A percentile compares a stretch with the other conserved stretches of the same genome.
Conservation (phyloP, 345 rosid species). For the Citrus trifoliata region DNA sequence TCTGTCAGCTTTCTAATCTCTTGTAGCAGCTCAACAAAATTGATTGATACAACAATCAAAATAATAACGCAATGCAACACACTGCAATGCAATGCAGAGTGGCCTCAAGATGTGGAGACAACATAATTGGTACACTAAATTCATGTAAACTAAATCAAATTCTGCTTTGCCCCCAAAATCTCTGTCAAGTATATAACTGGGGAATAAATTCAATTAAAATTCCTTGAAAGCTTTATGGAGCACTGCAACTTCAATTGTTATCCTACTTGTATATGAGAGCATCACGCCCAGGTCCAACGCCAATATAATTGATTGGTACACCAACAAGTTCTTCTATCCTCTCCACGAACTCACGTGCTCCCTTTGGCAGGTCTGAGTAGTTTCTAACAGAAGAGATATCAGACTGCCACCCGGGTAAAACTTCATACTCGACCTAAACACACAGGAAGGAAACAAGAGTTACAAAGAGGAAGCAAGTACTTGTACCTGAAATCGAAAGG, state of each 20-base stretch:
- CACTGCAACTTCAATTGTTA: background rate
- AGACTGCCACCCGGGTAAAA: conserved; percentile 80
- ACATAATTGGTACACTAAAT: background rate
- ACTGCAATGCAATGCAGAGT: background rate
- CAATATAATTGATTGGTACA: conserved; percentile 78
- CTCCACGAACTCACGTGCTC: conserved; percentile 74
- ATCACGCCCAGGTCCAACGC: conserved; percentile 89
- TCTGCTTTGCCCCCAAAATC: background rate
- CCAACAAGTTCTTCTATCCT: conserved; percentile 92
- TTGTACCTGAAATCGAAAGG: background rate
- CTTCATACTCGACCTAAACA: conserved; percentile 85
- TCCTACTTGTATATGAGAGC: conserved; percentile 80
- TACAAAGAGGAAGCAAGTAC: background rate
- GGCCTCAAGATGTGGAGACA: background rate
- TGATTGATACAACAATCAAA: background rate
- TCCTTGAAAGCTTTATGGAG: background rate
- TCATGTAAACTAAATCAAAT: background rate
- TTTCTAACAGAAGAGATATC: conserved; percentile 77
- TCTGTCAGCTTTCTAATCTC: background rate
- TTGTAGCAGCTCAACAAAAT: background rate
- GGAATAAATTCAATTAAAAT: background rate
- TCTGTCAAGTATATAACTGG: background rate
- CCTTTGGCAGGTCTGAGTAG: conserved; percentile 83
- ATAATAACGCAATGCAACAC: background rate
- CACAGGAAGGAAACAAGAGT: conserved; percentile 6